phyloP scores from a whole-genome alignment of 1,284 basidiomycete species.

The Boletus semigastroideus region DNA sequence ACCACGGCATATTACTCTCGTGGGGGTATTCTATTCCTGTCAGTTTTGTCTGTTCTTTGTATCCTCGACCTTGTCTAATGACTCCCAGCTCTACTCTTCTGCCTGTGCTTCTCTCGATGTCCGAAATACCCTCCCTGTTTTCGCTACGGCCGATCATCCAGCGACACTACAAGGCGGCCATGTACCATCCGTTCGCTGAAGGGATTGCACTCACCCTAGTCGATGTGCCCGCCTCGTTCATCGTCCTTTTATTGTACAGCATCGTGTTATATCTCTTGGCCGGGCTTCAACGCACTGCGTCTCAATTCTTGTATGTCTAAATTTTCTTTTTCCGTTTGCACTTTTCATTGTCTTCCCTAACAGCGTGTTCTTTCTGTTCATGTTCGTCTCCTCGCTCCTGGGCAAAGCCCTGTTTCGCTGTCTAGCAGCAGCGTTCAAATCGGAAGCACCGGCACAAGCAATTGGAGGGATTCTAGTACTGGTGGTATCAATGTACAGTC shows the following conservation, averaged over 20 bases:
- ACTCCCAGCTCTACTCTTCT: constrained; percentile 32
- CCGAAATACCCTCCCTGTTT: constrained; percentile 48
- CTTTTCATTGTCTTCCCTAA: constrained; percentile 1
- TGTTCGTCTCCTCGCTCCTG: constrained; percentile 50
- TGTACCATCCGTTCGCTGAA: constrained; percentile 57
- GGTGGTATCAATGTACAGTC: constrained; percentile 48
- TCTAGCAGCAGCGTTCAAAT: constrained; percentile 53
- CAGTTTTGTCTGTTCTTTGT: constrained; percentile 18
- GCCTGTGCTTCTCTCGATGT: constrained; percentile 29
- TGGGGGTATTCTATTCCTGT: constrained; percentile 78
- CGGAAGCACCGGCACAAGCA: constrained; percentile 56
- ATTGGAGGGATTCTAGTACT: constrained; percentile 56
- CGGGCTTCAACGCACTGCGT: constrained; percentile 42
- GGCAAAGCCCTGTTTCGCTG: constrained; percentile 65
- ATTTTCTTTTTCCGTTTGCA: not conserved
- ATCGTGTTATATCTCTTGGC: constrained; percentile 60
- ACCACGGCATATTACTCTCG: constrained; percentile 78
- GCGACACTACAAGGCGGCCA: constrained; percentile 49
- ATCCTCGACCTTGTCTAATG: not conserved
- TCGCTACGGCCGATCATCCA: constrained; percentile 58
- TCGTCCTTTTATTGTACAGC: constrained; percentile 43
- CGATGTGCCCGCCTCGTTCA: constrained; percentile 55
- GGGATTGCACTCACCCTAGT: constrained; percentile 60
- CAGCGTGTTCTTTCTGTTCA: constrained; percentile 55
- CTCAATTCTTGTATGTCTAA: constrained; percentile 45